These are phyloP conservation scores for Penicillium decumbens DNA, from an alignment of 2,329 filamentous ascomycete species.

Conservation along the genomic window DNA sequence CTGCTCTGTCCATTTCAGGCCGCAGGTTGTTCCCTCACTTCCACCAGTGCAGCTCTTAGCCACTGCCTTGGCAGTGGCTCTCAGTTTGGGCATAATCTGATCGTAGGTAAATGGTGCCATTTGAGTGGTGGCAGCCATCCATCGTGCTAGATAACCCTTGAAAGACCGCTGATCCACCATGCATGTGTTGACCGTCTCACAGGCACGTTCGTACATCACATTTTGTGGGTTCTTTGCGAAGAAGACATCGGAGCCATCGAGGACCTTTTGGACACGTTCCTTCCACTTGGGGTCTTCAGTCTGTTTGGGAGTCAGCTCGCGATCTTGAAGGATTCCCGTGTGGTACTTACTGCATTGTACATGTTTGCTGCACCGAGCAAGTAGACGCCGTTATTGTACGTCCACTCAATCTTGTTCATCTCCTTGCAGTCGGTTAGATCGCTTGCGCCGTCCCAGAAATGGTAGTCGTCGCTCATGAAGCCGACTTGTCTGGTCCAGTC, in stretches of 20 bases:
- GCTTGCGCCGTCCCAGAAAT: slow-evolving; percentile 55
- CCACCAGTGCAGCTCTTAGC: slow-evolving; percentile 52
- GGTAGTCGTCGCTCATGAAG: slow-evolving; percentile 48
- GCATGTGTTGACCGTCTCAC: slow-evolving; percentile 53
- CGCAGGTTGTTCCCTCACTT: slow-evolving; percentile 38
- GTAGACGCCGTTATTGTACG: slow-evolving; percentile 54
- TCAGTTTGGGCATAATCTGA: slow-evolving; percentile 50
- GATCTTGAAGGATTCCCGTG: background rate
- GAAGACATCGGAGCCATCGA: slow-evolving; percentile 53
- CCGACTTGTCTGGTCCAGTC: slow-evolving; percentile 53
- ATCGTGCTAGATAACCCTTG: slow-evolving; percentile 62
- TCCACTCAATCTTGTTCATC: slow-evolving; percentile 53
- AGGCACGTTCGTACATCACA: slow-evolving; percentile 57
- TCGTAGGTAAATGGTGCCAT: slow-evolving; percentile 54
- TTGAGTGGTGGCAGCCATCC: slow-evolving; percentile 54
- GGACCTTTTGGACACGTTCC: slow-evolving; percentile 47
- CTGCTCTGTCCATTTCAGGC: slow-evolving; percentile 38
- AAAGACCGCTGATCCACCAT: slow-evolving; percentile 62
- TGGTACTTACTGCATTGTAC: slow-evolving; percentile 48
- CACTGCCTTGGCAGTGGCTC: slow-evolving; percentile 51
- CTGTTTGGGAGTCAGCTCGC: slow-evolving; percentile 16
- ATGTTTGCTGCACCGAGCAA: slow-evolving; percentile 54
- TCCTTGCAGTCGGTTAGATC: slow-evolving; percentile 49
- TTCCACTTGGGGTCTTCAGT: slow-evolving; percentile 52
- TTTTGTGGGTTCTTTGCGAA: slow-evolving; percentile 40